A percentile compares a stretch with the other conserved stretches of the same genome.
phyloP scores from a whole-genome alignment of 1,284 basidiomycete species.

The Coniophora puteana region DNA sequence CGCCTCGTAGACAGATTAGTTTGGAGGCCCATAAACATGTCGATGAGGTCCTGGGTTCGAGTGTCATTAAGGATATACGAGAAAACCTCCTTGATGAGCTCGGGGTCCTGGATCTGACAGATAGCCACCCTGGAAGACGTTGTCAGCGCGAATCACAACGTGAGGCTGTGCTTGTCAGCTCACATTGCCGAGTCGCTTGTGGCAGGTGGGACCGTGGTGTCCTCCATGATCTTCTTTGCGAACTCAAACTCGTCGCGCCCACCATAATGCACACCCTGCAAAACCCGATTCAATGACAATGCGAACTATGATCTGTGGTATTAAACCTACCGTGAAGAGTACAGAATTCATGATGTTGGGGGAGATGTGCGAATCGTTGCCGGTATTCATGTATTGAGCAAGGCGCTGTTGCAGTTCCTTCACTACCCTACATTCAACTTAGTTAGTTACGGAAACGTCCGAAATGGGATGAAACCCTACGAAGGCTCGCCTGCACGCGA shows the following conservation, averaged over 20 bases:
- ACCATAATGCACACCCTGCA: constrained; percentile 67
- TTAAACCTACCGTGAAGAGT: no score
- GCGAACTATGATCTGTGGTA: no score
- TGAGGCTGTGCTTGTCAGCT: no score
- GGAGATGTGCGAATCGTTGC: constrained; percentile 80
- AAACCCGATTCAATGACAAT: constrained; percentile 15
- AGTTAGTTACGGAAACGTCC: constrained; percentile 1
- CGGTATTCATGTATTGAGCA: constrained; percentile 63
- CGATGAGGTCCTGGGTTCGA: constrained; percentile 52
- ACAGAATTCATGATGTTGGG: no score
- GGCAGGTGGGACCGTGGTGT: constrained; percentile 69
- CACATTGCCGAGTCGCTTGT: constrained; percentile 69
- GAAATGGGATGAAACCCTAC: constrained; percentile 28
- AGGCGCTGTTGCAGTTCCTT: constrained; percentile 77
- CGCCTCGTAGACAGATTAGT: constrained; percentile 34
- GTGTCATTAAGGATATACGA: constrained; percentile 41
- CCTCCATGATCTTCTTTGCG: constrained; percentile 66
- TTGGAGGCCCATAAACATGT: constrained; percentile 34
- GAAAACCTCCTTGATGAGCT: constrained; percentile 45
- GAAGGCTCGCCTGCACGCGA: constrained; percentile 60
- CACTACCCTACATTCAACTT: constrained; percentile 59
- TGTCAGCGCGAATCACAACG: constrained; percentile 3
- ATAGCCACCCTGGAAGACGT: constrained; percentile 20
- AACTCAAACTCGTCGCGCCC: constrained; percentile 79
- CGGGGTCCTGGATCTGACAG: constrained; percentile 32